These are phyloP conservation scores for Cordyceps farinosa DNA, from an alignment of 2,329 filamentous ascomycete species.

Conservation along the genomic window DNA sequence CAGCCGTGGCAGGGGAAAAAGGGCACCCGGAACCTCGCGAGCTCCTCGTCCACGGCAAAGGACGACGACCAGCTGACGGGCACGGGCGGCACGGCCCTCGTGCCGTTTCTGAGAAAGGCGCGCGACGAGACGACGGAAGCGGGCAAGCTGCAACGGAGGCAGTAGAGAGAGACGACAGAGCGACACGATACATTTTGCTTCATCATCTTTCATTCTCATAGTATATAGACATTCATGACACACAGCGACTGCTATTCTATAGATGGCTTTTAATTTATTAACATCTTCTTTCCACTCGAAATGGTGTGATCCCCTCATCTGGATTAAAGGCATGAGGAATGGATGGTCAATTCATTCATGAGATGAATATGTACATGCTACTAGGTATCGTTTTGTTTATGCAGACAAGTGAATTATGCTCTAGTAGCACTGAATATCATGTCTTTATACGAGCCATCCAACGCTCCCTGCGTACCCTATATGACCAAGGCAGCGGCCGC, in stretches of 20 bases:
- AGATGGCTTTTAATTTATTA: neutral
- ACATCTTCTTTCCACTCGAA: neutral
- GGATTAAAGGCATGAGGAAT: neutral
- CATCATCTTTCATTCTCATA: neutral
- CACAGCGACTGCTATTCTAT: conserved; percentile 4
- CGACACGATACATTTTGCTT: neutral
- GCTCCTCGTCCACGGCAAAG: conserved; percentile 36
- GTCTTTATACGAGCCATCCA: neutral
- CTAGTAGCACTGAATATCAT: too few species aligned
- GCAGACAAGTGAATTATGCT: neutral
- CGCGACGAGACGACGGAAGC: conserved; percentile 69
- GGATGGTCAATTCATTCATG: neutral
- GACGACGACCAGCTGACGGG: conserved; percentile 60
- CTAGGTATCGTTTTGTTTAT: too few species aligned
- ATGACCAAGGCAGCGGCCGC: neutral
- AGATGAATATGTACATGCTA: too few species aligned
- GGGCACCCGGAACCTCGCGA: conserved; percentile 41
- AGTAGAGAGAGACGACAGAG: neutral
- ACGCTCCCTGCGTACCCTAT: neutral
- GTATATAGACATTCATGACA: conserved; percentile 7
- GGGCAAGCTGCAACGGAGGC: conserved; percentile 29
- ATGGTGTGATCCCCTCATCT: neutral
- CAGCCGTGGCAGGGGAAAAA: conserved; percentile 31
- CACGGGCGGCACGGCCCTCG: conserved; percentile 81
- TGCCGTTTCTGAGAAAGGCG: conserved; percentile 86